phyloP scores from a whole-genome alignment of 441 rosid genomes.

The Hura crepitans region DNA sequence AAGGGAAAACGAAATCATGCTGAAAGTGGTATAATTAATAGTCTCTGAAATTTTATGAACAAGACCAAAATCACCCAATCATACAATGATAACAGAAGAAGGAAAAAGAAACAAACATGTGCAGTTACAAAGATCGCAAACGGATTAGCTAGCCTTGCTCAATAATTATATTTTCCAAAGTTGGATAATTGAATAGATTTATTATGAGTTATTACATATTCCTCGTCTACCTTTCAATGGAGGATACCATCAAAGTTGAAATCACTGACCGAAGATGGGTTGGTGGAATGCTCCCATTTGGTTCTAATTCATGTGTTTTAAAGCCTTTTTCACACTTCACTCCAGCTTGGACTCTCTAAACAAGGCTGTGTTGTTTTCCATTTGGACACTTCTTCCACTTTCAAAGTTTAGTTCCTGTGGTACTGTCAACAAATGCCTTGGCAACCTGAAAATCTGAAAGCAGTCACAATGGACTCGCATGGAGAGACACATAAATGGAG shows the following conservation, averaged over 20 bases:
- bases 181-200: neutral
- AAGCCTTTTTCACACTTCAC: constrained; percentile 47
- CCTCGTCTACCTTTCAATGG: neutral
- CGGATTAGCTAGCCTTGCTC: neutral
- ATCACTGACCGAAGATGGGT: constrained; percentile 55
- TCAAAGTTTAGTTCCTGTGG: too few relatives aligned
- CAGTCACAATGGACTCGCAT: neutral
- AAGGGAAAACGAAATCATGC: too few relatives aligned
- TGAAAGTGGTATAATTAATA: too few relatives aligned
- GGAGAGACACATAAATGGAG: neutral
- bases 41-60: too few relatives aligned
- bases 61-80: too few relatives aligned
- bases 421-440: neutral
- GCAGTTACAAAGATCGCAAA: neutral
- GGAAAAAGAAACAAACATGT: neutral
- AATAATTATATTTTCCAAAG: neutral
- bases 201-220: neutral
- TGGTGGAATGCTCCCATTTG: constrained; percentile 56
- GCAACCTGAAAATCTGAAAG: neutral
- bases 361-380: constrained; percentile 31
- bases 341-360: constrained; percentile 27
- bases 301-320: constrained; percentile 79
- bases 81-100: too few relatives aligned
- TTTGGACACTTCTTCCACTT: constrained; percentile 27
- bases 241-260: constrained; percentile 54